Evolutionary conservation across 164 flowering plant genomes (phyloP).

Genomic region (Kalanchoe fedtschenkoi): DNA sequence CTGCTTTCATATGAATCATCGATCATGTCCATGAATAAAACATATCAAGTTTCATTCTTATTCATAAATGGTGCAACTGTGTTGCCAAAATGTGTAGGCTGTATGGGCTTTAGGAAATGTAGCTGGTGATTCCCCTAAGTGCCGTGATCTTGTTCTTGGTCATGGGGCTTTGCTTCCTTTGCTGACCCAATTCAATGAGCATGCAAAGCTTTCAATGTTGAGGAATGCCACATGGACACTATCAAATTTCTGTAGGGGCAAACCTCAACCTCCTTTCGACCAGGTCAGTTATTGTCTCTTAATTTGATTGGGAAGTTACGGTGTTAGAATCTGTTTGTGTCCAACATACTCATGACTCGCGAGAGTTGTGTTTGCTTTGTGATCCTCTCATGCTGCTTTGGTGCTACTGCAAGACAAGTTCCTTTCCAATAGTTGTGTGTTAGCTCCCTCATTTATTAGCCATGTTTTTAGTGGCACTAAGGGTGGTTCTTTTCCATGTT

Average conservation of each 20-base stretch:
- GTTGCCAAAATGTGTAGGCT: conserved; percentile 19
- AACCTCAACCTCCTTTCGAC: conserved; percentile 47
- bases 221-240: conserved; percentile 53
- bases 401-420: not conserved
- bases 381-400: not conserved
- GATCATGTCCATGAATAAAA: not conserved
- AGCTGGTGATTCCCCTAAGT: conserved; percentile 49
- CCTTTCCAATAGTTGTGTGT: not conserved
- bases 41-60: not conserved
- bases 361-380: not conserved
- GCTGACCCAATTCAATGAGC: conserved; percentile 34
- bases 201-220: conserved; percentile 38
- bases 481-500: no score
- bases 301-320: not conserved
- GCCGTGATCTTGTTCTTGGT: conserved; percentile 45
- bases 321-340: not conserved
- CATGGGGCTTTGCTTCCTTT: conserved; percentile 37
- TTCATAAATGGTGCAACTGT: not conserved
- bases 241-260: conserved; percentile 45
- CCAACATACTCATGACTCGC: no score
- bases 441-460: not conserved
- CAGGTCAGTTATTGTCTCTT: conserved; percentile 21
- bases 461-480: not conserved
- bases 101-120: conserved; percentile 57
- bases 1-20: not conserved